A percentile compares a stretch with the other conserved stretches of the same genome.
Conservation (phyloP, 805 yeast genomes). For the Ascoidea tarda region DNA sequence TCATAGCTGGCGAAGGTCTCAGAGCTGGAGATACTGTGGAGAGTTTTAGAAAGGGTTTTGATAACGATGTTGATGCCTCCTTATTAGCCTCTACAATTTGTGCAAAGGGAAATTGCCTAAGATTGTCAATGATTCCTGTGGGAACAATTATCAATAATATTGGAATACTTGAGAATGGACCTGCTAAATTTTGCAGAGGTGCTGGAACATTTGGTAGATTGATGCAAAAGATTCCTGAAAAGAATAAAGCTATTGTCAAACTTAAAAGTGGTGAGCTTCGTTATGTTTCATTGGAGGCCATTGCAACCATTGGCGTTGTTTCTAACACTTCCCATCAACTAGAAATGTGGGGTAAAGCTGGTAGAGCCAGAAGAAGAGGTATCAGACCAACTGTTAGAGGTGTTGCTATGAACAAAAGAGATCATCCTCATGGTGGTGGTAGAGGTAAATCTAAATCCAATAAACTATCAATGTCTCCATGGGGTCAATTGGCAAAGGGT, state of each 20-base stretch:
- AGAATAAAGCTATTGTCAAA: constrained; percentile 60
- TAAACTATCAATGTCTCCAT: constrained; percentile 85
- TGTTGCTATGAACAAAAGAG: constrained; percentile 94
- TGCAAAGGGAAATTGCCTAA: constrained; percentile 90
- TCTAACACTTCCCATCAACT: constrained; percentile 90
- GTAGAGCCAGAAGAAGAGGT: constrained; percentile 85
- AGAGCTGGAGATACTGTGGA: constrained; percentile 89
- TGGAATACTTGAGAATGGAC: constrained; percentile 63
- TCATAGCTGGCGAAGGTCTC: constrained; percentile 83
- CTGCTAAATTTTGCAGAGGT: constrained; percentile 80
- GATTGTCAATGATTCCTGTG: constrained; percentile 83
- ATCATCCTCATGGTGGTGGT: constrained; percentile 99
- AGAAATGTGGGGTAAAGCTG: constrained; percentile 88
- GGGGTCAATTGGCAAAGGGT: constrained; percentile 91
- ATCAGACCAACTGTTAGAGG: constrained; percentile 94
- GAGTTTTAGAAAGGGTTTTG: constrained; percentile 81
- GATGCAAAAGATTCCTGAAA: constrained; percentile 61
- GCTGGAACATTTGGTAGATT: constrained; percentile 93
- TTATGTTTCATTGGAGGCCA: constrained; percentile 70
- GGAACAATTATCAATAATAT: constrained; percentile 85
- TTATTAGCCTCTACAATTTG: constrained; percentile 74
- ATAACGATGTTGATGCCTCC: constrained; percentile 78
- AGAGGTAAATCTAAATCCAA: constrained; percentile 98
- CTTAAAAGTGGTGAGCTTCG: constrained; percentile 91
- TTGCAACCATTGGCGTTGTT: constrained; percentile 88